phyloP scores from a whole-genome alignment of 768 basidiomycete genomes.

The Lentinula guzmanii region DNA sequence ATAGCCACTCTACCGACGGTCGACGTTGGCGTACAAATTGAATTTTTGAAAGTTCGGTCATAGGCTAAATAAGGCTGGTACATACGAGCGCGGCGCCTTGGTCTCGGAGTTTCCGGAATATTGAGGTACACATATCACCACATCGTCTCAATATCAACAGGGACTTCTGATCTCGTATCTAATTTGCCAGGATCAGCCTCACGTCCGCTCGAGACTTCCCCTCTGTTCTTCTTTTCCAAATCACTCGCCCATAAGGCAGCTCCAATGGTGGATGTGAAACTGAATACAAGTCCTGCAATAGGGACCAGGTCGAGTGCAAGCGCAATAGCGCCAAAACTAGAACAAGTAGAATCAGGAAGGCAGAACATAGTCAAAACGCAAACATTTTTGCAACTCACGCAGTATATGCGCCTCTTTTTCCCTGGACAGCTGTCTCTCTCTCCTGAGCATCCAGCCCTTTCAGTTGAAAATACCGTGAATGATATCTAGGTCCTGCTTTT shows the following conservation, averaged over 20 bases:
- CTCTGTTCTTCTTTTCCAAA: slow-evolving; percentile 36
- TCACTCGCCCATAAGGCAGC: slow-evolving; percentile 70
- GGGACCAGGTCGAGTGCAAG: slow-evolving; percentile 58
- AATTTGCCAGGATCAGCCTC: neutral
- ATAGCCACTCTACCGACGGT: too few species aligned
- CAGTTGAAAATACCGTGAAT: slow-evolving; percentile 65
- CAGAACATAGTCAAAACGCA: too few species aligned
- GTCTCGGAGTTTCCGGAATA: too few species aligned
- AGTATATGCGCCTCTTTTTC: slow-evolving; percentile 54
- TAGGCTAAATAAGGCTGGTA: too few species aligned
- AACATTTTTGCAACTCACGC: slow-evolving; percentile 34
- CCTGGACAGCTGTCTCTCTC: slow-evolving; percentile 38
- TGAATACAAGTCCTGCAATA: slow-evolving; percentile 51
- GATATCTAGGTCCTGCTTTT: slow-evolving; percentile 50
- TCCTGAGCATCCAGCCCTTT: slow-evolving; percentile 44
- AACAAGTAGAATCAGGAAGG: neutral
- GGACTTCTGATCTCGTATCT: neutral
- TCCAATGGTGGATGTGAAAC: slow-evolving; percentile 59
- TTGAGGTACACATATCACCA: too few species aligned
- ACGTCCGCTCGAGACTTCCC: neutral
- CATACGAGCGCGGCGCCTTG: too few species aligned
- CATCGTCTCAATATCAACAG: neutral
- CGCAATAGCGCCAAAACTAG: slow-evolving; percentile 55
- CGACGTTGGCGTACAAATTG: too few species aligned
- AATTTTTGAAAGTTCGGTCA: too few species aligned